Base-by-base conservation (phyloP, 345 rosid genomes). In the Brassica incana region DNA sequence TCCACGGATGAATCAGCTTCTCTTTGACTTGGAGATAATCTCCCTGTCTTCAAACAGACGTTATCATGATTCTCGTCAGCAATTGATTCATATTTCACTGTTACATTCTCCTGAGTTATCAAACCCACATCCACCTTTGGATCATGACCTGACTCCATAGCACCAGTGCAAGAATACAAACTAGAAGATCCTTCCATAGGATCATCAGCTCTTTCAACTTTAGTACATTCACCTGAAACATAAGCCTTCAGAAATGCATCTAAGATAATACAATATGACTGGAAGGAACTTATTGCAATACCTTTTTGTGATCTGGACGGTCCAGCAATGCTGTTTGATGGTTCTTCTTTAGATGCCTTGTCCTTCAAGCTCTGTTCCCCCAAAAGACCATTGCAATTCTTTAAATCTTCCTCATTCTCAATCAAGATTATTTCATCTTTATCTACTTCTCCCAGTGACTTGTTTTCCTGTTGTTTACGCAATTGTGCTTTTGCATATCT, bases 211-310 rank as follows among this genome's bases (percentile, higher is more conserved):
- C 54, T 67, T 66, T 40, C 73, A 20, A 8, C 6, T 27, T 43
- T 43, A 12, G 29, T 58, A 58, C 67, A 54, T 3, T 72, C 73
- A 78, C 68, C 77, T 72, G 77, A 78, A 30, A 65, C 72, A 38
- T 54, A 10, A 8, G 59, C 40, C 65, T 33, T 69, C 32, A 77
- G 71, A 70, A 25, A 77, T 50, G 20, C 58, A 36, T 70, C 56
- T 65, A 25, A 27, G 0, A 12, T 50, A 23, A 63, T 20, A 63
- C 10, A 56, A 77, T 6, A 70, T 59, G 0, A 2, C 50, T 50
- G 29, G 50, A 38, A 20, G 71, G 20, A 71, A 5, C 23, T 58
- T 25, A 5, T 43, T 12, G 68, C 30, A 35, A 35, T 77, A 70
- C 75, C 71, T 52, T 71, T 38, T 45, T 29, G 62, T 20, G 69